Evolutionary conservation across 257 asterid genomes (phyloP).

Genomic region (Solanum microdontum): DNA sequence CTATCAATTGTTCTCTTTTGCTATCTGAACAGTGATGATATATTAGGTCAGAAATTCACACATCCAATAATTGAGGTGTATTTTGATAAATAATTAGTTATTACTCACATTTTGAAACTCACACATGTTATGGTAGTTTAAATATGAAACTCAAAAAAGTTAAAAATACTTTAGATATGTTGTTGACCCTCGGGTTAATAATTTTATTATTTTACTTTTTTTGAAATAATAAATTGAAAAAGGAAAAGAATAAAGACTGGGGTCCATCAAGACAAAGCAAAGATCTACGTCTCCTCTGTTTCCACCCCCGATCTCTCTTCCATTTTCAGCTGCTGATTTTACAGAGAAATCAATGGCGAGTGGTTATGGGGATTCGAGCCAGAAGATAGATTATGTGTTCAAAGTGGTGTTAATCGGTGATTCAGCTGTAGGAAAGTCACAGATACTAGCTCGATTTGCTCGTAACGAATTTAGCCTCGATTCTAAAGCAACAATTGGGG

Average conservation of each 20-base stretch:
- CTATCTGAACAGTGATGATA: fast-evolving
- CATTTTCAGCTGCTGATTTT: background rate
- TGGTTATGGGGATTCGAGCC: slow-evolving; percentile 1
- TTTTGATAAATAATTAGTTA: background rate
- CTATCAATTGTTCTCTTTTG: background rate
- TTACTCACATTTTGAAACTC: background rate
- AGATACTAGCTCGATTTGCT: slow-evolving; percentile 1
- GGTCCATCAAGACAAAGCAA: background rate
- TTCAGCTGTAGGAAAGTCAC: slow-evolving; percentile 6
- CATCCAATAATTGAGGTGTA: background rate
- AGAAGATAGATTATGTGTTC: slow-evolving; percentile 1
- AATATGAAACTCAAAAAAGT: background rate
- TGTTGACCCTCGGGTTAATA: background rate
- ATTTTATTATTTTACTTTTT: background rate
- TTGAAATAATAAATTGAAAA: background rate
- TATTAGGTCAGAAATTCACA: background rate
- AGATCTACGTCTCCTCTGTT: background rate
- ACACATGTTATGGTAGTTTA: too few relatives aligned
- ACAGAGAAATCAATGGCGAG: background rate
- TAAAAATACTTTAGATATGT: background rate
- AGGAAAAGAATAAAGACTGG: background rate
- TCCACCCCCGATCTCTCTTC: background rate
- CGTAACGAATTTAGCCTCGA: slow-evolving; percentile 2
- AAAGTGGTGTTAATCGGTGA: slow-evolving; percentile 4
- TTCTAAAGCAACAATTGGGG: slow-evolving; percentile 8